Evolutionary conservation across 2,329 filamentous ascomycete genomes (phyloP).

Genomic region (Alternaria tenuissima): DNA sequence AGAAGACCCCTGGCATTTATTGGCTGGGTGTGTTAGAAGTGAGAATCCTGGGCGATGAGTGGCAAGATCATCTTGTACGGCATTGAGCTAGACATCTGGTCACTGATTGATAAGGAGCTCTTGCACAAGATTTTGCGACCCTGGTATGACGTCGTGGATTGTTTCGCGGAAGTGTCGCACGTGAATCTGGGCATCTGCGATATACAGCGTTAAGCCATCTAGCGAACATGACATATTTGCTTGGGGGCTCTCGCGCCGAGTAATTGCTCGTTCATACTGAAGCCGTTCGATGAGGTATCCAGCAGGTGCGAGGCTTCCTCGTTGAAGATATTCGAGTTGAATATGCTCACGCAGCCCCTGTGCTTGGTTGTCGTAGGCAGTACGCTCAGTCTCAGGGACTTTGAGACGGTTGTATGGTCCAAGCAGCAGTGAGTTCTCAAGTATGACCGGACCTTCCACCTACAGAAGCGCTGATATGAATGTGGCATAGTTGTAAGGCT

Average conservation of each 20-base stretch:
- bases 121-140: too few relatives aligned
- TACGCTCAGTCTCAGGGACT: too few relatives aligned
- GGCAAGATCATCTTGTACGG: too few relatives aligned
- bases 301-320: slow-evolving; percentile 11
- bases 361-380: too few relatives aligned
- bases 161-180: slow-evolving; percentile 9
- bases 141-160: not conserved
- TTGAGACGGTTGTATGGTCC: too few relatives aligned
- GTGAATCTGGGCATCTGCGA: slow-evolving; percentile 6
- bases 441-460: too few relatives aligned
- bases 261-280: slow-evolving; percentile 11
- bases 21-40: not conserved
- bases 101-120: too few relatives aligned
- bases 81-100: too few relatives aligned
- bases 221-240: slow-evolving; percentile 12
- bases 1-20: slow-evolving; percentile 12
- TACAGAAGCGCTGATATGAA: too few relatives aligned
- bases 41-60: not conserved
- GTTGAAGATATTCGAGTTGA: slow-evolving; percentile 11
- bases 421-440: too few relatives aligned
- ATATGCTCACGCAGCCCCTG: slow-evolving; percentile 6
- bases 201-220: slow-evolving; percentile 13
- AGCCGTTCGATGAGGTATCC: slow-evolving; percentile 15
- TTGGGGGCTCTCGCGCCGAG: slow-evolving; percentile 12
- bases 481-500: too few relatives aligned